These are phyloP conservation scores for Aureobasidium subglaciale DNA, from an alignment of 2,329 filamentous ascomycete species.

Conservation along the genomic window DNA sequence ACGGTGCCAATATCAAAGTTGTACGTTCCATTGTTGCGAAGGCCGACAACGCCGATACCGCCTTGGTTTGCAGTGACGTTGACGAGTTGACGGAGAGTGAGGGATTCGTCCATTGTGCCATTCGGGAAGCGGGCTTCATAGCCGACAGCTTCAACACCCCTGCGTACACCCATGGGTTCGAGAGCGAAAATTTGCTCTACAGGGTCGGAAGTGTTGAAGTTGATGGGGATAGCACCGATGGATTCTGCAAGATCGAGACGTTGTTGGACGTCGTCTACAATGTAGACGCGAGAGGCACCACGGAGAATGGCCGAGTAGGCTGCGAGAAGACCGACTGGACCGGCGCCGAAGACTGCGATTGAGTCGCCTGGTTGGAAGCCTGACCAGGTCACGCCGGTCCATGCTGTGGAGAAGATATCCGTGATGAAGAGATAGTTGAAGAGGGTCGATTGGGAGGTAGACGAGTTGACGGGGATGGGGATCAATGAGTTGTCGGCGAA, in stretches of 20 bases:
- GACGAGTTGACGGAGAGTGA: background rate
- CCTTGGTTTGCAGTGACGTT: background rate
- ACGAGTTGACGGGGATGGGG: background rate
- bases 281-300: conserved; percentile 19
- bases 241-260: conserved; percentile 17
- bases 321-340: conserved; percentile 18
- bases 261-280: conserved; percentile 17
- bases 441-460: background rate
- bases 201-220: conserved; percentile 18
- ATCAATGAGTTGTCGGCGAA: conserved; percentile 7
- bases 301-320: conserved; percentile 19
- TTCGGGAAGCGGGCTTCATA: background rate
- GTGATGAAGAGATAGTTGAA: conserved; percentile 25
- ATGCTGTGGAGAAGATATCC: conserved; percentile 36
- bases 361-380: conserved; percentile 33
- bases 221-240: conserved; percentile 19
- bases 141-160: background rate
- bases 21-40: background rate
- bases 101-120: background rate
- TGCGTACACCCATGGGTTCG: conserved; percentile 18
- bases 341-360: conserved; percentile 20
- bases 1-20: background rate
- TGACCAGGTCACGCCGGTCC: conserved; percentile 31
- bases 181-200: conserved; percentile 17
- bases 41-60: background rate